Evolutionary conservation across 805 yeast genomes (phyloP), one percentile per base, ranked within the genome.

Genomic region (Candida coquimbonensis): DNA sequence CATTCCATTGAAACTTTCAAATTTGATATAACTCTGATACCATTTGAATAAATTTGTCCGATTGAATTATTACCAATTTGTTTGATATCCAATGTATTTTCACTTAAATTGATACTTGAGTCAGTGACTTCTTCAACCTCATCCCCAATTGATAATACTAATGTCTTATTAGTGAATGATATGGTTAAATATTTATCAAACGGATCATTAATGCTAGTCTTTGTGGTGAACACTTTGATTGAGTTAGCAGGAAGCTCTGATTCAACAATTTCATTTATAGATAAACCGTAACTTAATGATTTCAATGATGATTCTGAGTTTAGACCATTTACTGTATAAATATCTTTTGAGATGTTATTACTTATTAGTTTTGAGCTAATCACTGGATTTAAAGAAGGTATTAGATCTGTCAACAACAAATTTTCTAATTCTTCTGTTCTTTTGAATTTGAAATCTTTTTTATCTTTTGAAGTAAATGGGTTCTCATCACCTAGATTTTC

Each of bases 111-210:
- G n/a, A 88, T 67, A 0, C 83, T 81, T 0, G 90, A 78, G 47
- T 80, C 82, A 1, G 76, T 70, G 9, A 83, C 83, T 54, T 86
- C 89, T 47, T 83, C 89, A 3, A 87, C 87, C 0, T 78, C 79
- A 52, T 86, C 96, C 8, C 93, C 95, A 42, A 87, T 80, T 3
- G 84, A 74, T 16, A 93, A 63, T 0, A 88, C 84, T 46, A 85
- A 68, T 0, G 96, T 87, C 4, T 81, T 75, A 40, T 80, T 81
- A 21, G 75, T 62, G 53, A 81, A 76, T 1, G 91, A 72, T 4
- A 88, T 66, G 3, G 87, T 78, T 48, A 88, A 72, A 52, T 78
- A 83, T 44, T 75, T 75, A 55, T 86, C 90, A 54, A 60, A 72
- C 7, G 54, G 57, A 38, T 82, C 81, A 7, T 61, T 60, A 2